Evolutionary conservation across 2,329 filamentous ascomycete species (phyloP).

Genomic region (Blumeriella jaapii): DNA sequence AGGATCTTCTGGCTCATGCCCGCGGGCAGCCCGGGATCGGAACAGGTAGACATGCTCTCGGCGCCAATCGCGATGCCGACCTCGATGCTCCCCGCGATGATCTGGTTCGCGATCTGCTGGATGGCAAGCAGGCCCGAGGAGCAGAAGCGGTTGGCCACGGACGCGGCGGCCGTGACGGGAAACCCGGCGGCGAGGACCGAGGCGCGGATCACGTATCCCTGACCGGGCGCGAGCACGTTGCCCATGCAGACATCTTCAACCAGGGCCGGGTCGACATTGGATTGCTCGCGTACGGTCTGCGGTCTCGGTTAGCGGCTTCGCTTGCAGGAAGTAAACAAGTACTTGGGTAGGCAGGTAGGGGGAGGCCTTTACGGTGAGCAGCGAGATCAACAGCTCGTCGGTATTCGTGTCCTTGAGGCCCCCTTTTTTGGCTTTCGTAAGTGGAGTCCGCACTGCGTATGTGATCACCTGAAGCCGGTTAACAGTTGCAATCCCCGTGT

Average conservation of each 20-base stretch:
- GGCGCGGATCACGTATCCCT: slow-evolving; percentile 86
- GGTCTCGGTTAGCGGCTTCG: too few relatives aligned
- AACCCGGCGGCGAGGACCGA: slow-evolving; percentile 83
- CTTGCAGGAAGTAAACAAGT: too few relatives aligned
- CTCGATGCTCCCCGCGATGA: slow-evolving; percentile 84
- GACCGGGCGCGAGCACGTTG: slow-evolving; percentile 80
- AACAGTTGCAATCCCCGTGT: neutral
- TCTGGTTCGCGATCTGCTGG: slow-evolving; percentile 86
- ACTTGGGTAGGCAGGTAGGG: too few relatives aligned
- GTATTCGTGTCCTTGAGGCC: slow-evolving; percentile 87
- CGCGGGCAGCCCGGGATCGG: slow-evolving; percentile 61
- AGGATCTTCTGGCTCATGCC: slow-evolving; percentile 83
- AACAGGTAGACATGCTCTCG: slow-evolving; percentile 80
- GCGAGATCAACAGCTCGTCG: slow-evolving; percentile 71
- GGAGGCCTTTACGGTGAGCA: too few relatives aligned
- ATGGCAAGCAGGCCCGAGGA: slow-evolving; percentile 85
- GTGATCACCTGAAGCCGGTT: slow-evolving; percentile 59
- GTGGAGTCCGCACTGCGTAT: slow-evolving; percentile 74
- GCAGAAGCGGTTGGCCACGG: slow-evolving; percentile 85
- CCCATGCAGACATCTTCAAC: slow-evolving; percentile 90
- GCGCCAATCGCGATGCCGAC: slow-evolving; percentile 89
- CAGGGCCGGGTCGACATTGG: slow-evolving; percentile 51
- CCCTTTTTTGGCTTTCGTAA: slow-evolving; percentile 86
- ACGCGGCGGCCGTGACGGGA: slow-evolving; percentile 68
- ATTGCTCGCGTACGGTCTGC: slow-evolving; percentile 15